A percentile compares a stretch with the other conserved stretches of the same genome.
phyloP scores from a whole-genome alignment of 108 stramenopile species.

The Aurantiochytrium sp. region DNA sequence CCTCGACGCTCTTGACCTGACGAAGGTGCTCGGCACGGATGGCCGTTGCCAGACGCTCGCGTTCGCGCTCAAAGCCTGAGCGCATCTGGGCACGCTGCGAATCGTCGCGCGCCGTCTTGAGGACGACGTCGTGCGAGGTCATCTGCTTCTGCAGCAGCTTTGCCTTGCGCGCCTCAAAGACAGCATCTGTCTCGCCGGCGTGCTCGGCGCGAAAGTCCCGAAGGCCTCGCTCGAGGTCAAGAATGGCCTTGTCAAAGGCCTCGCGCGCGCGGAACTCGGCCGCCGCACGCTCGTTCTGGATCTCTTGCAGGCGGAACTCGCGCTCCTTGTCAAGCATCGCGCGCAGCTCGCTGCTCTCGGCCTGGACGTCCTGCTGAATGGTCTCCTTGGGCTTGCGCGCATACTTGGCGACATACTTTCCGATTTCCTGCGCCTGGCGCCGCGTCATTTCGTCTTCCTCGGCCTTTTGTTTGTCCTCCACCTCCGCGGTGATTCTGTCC shows the following conservation, averaged over 20 bases:
- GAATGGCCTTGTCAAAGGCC: not conserved
- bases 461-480: not conserved
- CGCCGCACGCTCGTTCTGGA: not conserved
- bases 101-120: not conserved
- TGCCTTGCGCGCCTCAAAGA: not conserved
- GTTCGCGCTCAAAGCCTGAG: not conserved
- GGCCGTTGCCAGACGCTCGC: not conserved
- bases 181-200: not conserved
- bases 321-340: conserved; percentile 4
- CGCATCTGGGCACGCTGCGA: not conserved
- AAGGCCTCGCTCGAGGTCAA: not conserved
- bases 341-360: not conserved
- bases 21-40: conserved; percentile 1
- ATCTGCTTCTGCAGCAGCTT: conserved; percentile 4
- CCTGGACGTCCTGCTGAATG: not conserved
- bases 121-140: not conserved
- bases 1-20: not conserved
- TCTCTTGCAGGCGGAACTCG: not conserved
- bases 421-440: not conserved
- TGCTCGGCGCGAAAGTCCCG: not conserved
- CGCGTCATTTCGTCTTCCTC: not conserved
- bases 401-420: not conserved
- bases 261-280: not conserved
- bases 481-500: not conserved
- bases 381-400: not conserved